Evolutionary conservation across 768 basidiomycete species (phyloP).

Genomic region (Phylloporus sp.): DNA sequence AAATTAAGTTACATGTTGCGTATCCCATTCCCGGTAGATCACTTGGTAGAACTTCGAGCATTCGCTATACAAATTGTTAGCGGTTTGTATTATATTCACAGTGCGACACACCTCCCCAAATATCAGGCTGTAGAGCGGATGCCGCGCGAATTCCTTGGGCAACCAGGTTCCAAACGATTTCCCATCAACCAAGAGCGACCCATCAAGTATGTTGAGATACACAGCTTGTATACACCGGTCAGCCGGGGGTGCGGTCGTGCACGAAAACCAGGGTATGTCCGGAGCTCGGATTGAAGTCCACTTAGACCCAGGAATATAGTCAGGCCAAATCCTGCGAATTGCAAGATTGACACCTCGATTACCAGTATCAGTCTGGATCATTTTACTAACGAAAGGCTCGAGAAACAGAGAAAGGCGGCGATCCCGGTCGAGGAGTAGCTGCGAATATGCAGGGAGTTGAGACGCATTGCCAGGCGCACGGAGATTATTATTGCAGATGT

Average conservation of each 20-base stretch:
- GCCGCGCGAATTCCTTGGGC: conserved; percentile 5
- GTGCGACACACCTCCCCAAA: conserved; percentile 16
- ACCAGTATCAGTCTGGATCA: conserved; percentile 6
- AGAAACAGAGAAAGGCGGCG: conserved; percentile 30
- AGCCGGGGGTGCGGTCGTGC: conserved; percentile 14
- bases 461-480: conserved; percentile 18
- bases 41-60: background rate
- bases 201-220: conserved; percentile 37
- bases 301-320: conserved; percentile 20
- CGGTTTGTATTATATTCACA: background rate
- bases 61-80: background rate
- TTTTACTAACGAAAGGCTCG: conserved; percentile 13
- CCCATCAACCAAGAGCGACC: conserved; percentile 23
- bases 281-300: conserved; percentile 24
- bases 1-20: background rate
- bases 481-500: conserved; percentile 31
- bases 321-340: conserved; percentile 29
- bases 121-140: conserved; percentile 17
- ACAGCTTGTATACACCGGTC: conserved; percentile 25
- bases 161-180: conserved; percentile 17
- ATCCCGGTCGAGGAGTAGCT: conserved; percentile 29
- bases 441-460: conserved; percentile 8
- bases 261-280: conserved; percentile 29
- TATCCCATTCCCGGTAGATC: background rate
- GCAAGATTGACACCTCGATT: conserved; percentile 29